These are phyloP conservation scores for Neopestalotiopsis sp. DNA, from an alignment of 2,329 filamentous ascomycete species.

Conservation along the genomic window DNA sequence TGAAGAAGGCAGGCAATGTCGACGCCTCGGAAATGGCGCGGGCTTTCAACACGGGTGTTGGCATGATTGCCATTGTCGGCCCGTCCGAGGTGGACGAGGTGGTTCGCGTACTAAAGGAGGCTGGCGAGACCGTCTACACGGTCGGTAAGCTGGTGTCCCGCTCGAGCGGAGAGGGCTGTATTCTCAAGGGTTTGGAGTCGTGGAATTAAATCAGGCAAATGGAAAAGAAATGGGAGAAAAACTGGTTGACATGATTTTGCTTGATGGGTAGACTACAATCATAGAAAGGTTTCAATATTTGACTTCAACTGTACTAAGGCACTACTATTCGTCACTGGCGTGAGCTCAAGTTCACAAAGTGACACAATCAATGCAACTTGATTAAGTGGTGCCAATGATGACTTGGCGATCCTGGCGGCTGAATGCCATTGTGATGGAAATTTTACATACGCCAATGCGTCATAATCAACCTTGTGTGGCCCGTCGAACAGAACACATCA, in stretches of 20 bases:
- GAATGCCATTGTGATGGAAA: no score
- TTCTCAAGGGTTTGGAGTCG: slow-evolving; percentile 61
- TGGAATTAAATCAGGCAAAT: slow-evolving; percentile 37
- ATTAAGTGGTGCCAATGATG: no score
- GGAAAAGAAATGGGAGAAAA: not conserved
- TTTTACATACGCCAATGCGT: no score
- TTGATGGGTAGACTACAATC: no score
- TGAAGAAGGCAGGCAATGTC: slow-evolving; percentile 76
- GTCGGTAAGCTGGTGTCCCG: slow-evolving; percentile 75
- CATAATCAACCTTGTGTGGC: no score
- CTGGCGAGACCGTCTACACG: slow-evolving; percentile 77
- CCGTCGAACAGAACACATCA: no score
- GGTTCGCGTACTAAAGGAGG: slow-evolving; percentile 61
- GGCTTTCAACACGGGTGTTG: slow-evolving; percentile 93
- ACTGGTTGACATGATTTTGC: not conserved
- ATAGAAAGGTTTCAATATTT: no score
- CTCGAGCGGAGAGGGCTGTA: slow-evolving; percentile 60
- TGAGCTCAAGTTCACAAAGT: no score
- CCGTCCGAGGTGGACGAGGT: slow-evolving; percentile 66
- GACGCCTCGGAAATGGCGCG: slow-evolving; percentile 80
- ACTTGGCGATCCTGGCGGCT: no score
- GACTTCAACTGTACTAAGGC: no score
- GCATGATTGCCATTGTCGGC: slow-evolving; percentile 88
- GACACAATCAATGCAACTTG: no score
- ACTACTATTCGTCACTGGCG: no score